Evolutionary conservation across 805 yeast genomes (phyloP).

Genomic region (Komagataella kurtzmanii): DNA sequence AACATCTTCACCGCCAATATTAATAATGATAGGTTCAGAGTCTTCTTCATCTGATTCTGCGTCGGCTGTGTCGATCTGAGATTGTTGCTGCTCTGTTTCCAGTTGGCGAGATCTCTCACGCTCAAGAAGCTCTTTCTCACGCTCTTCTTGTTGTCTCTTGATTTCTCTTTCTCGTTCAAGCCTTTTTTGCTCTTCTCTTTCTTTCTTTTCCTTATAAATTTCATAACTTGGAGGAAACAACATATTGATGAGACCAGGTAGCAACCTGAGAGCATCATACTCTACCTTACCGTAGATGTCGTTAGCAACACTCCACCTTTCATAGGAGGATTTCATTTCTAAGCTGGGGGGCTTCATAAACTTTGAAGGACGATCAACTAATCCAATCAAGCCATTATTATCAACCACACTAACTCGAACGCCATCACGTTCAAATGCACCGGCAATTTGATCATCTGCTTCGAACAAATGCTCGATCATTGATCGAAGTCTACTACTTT

Average conservation of each 20-base stretch:
- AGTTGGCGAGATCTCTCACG: constrained; percentile 15
- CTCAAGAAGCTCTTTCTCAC: constrained; percentile 6
- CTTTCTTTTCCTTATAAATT: constrained; percentile 10
- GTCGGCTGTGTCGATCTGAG: constrained; percentile 16
- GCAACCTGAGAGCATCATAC: constrained; percentile 18
- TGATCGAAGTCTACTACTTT: not conserved
- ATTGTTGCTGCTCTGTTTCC: constrained; percentile 17
- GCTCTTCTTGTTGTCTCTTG: constrained; percentile 4
- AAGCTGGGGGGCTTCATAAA: not conserved
- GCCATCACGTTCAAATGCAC: not conserved
- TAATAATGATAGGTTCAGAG: constrained; percentile 48
- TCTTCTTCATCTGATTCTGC: constrained; percentile 5
- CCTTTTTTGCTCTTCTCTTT: constrained; percentile 6
- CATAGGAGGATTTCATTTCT: constrained; percentile 29
- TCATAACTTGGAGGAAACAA: constrained; percentile 36
- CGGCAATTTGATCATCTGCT: not conserved
- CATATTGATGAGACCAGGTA: constrained; percentile 29
- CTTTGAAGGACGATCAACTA: not conserved
- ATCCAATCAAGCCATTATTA: not conserved
- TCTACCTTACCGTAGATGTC: constrained; percentile 28
- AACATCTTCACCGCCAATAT: constrained; percentile 64
- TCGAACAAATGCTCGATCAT: not conserved
- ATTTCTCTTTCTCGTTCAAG: constrained; percentile 5
- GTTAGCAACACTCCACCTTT: constrained; percentile 56
- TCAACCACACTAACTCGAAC: not conserved